Conservation (phyloP, 257 asterid genomes). For the Ilex asprella region DNA sequence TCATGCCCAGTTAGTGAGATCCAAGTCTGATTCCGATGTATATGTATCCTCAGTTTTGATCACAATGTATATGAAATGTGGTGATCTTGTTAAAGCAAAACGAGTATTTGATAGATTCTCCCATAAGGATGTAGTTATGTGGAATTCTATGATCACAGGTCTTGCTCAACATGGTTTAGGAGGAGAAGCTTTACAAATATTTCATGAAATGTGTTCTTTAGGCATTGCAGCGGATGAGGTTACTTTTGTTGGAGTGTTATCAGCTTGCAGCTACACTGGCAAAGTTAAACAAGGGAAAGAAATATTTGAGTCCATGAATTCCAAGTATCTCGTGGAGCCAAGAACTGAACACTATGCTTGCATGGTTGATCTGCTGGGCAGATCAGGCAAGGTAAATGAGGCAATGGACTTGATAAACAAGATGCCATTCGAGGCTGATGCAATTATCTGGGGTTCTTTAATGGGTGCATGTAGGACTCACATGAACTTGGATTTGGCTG, state of each 20-base stretch:
- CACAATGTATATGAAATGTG: slow-evolving; percentile 78
- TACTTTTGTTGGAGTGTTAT: slow-evolving; percentile 58
- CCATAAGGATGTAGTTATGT: slow-evolving; percentile 54
- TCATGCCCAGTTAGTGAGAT: slow-evolving; percentile 49
- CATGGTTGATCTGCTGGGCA: slow-evolving; percentile 39
- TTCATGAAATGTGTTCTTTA: background rate
- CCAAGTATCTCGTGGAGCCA: slow-evolving; percentile 1
- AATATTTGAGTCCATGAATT: slow-evolving; percentile 54
- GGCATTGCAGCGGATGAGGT: slow-evolving; percentile 27
- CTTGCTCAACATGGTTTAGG: slow-evolving; percentile 56
- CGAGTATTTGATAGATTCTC: slow-evolving; percentile 16
- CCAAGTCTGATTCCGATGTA: slow-evolving; percentile 34
- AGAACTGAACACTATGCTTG: background rate
- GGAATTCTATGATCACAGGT: slow-evolving; percentile 45
- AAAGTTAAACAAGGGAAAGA: slow-evolving; percentile 57
- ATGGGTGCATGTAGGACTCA: slow-evolving; percentile 72
- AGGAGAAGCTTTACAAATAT: slow-evolving; percentile 34
- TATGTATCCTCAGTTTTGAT: slow-evolving; percentile 48
- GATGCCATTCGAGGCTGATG: slow-evolving; percentile 61
- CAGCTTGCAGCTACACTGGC: slow-evolving; percentile 82
- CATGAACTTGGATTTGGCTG: slow-evolving; percentile 53
- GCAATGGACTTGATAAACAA: slow-evolving; percentile 31
- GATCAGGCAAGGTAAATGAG: slow-evolving; percentile 56
- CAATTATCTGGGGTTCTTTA: slow-evolving; percentile 71
- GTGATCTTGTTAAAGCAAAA: slow-evolving; percentile 33